A percentile compares a stretch with the other conserved stretches of the same genome.
Conservation (phyloP, 345 rosid species). For the Salix udensis region DNA sequence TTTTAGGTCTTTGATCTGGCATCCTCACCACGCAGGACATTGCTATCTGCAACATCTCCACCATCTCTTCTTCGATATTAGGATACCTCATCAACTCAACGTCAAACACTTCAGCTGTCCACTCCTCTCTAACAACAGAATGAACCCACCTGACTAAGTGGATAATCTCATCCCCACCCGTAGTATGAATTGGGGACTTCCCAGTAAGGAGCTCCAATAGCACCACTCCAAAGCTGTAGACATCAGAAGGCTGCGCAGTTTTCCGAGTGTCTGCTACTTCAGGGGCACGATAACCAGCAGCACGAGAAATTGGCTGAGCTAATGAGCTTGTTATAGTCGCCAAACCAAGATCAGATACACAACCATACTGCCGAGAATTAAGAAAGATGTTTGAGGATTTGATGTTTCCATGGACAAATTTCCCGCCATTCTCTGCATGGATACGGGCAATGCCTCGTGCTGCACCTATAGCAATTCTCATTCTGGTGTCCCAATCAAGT, state of each 20-base stretch:
- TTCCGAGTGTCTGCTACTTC: slow-evolving; percentile 91
- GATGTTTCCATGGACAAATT: slow-evolving; percentile 83
- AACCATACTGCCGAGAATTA: slow-evolving; percentile 55
- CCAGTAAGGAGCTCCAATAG: slow-evolving; percentile 90
- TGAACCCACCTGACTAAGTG: slow-evolving; percentile 98
- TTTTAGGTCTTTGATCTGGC: slow-evolving; percentile 86
- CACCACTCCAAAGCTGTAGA: slow-evolving; percentile 94
- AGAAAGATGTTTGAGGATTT: slow-evolving; percentile 88
- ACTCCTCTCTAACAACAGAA: slow-evolving; percentile 94
- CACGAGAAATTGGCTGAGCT: slow-evolving; percentile 73
- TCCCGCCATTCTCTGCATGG: slow-evolving; percentile 65
- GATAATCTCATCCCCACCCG: slow-evolving; percentile 78
- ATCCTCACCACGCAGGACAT: slow-evolving; percentile 79
- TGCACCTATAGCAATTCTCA: slow-evolving; percentile 79
- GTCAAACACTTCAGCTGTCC: slow-evolving; percentile 99
- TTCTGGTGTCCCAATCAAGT: slow-evolving; percentile 78
- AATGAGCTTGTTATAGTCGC: slow-evolving; percentile 72
- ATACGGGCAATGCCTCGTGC: slow-evolving; percentile 77
- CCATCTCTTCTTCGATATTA: slow-evolving; percentile 96
- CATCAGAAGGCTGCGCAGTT: slow-evolving; percentile 81
- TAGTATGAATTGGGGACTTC: slow-evolving; percentile 79
- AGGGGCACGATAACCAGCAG: slow-evolving; percentile 92
- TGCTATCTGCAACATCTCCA: slow-evolving; percentile 95
- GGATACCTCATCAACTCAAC: slow-evolving; percentile 81
- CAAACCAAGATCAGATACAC: slow-evolving; percentile 83